A percentile compares a stretch with the other conserved stretches of the same genome.
Evolutionary conservation across 441 rosid genomes (phyloP).

Genomic region (Erysimum pusillum): DNA sequence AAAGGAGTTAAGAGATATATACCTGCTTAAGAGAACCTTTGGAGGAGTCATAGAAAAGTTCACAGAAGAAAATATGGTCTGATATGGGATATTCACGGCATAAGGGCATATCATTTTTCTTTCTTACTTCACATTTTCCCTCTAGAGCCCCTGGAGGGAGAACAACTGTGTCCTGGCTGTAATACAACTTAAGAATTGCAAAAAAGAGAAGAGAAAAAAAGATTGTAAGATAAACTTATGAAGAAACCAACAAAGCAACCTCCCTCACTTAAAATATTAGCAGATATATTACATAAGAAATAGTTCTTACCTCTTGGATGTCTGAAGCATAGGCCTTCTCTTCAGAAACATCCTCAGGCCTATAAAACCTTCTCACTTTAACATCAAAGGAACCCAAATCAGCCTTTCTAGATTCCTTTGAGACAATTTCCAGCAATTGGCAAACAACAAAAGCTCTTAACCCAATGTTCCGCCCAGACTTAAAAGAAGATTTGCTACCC

Average conservation of each 20-base stretch:
- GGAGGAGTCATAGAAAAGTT: constrained; percentile 67
- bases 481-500: constrained; percentile 56
- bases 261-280: constrained; percentile 16
- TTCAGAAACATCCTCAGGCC: constrained; percentile 85
- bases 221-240: constrained; percentile 12
- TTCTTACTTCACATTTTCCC: constrained; percentile 87
- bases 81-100: constrained; percentile 53
- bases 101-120: constrained; percentile 65
- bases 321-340: constrained; percentile 86
- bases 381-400: constrained; percentile 53
- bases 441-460: constrained; percentile 76
- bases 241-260: constrained; percentile 1
- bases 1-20: constrained; percentile 24
- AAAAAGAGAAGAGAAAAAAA: background rate
- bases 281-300: constrained; percentile 4
- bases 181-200: constrained; percentile 67
- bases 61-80: constrained; percentile 81
- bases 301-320: constrained; percentile 69
- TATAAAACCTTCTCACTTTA: constrained; percentile 69
- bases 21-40: constrained; percentile 81
- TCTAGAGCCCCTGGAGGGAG: constrained; percentile 55
- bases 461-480: constrained; percentile 84
- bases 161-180: constrained; percentile 59
- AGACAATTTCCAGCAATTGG: constrained; percentile 70
- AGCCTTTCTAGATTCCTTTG: constrained; percentile 45